These are phyloP conservation scores for Lolium rigidum DNA, from an alignment of 176 grass and related monocot genomes.

Conservation along the genomic window DNA sequence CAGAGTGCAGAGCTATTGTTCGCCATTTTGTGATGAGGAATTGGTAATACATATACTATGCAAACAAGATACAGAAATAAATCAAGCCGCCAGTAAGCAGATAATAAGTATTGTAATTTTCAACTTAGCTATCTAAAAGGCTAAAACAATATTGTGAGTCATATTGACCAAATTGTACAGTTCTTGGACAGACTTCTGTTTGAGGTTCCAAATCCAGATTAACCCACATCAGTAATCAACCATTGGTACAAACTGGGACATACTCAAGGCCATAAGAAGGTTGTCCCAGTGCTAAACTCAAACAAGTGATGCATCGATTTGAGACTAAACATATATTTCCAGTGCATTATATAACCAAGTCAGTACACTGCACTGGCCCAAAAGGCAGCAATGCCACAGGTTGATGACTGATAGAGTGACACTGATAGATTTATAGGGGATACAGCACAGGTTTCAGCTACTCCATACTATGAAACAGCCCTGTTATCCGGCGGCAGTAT, in stretches of 20 bases:
- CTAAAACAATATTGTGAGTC: background rate
- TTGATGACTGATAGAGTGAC: background rate
- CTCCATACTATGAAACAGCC: background rate
- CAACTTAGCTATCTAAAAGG: background rate
- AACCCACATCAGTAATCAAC: background rate
- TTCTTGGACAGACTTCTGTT: background rate
- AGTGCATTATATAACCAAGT: background rate
- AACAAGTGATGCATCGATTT: background rate
- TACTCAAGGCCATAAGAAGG: background rate
- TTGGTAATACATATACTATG: background rate
- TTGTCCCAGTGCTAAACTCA: background rate
- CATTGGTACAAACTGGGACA: background rate
- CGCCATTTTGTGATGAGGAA: too few relatives aligned
- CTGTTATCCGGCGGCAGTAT: background rate
- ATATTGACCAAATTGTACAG: background rate
- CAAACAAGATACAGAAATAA: background rate
- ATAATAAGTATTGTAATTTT: background rate
- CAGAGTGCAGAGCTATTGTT: background rate
- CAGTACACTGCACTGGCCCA: background rate
- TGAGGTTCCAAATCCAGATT: background rate
- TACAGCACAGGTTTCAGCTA: background rate
- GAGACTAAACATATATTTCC: background rate
- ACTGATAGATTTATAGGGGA: background rate
- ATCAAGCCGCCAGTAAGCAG: background rate
- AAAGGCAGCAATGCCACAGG: background rate